A percentile compares a stretch with the other conserved stretches of the same genome.
These are phyloP conservation scores for Amphichorda felina DNA, from an alignment of 2,329 filamentous ascomycete genomes.

Conservation along the genomic window DNA sequence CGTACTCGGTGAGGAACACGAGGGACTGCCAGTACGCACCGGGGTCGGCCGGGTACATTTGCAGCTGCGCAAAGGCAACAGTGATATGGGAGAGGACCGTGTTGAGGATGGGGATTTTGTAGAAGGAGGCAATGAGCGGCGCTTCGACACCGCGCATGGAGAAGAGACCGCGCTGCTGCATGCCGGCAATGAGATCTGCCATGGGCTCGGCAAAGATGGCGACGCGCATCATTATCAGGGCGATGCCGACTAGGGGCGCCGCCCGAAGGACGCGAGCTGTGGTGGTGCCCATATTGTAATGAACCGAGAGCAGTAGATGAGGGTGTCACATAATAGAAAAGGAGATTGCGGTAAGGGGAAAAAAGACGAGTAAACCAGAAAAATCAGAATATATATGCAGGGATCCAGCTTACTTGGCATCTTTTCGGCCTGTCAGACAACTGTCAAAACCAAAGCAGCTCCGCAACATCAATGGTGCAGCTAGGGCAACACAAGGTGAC, in stretches of 20 bases:
- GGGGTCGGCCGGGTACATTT: conserved; percentile 9
- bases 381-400: too few species aligned
- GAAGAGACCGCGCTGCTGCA: conserved; percentile 3
- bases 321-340: too few species aligned
- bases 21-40: conserved; percentile 14
- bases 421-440: too few species aligned
- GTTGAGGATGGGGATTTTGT: conserved; percentile 10
- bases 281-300: too few species aligned
- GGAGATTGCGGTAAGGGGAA: too few species aligned
- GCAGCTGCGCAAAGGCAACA: conserved; percentile 11
- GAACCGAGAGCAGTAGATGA: too few species aligned
- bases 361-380: too few species aligned
- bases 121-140: conserved; percentile 8
- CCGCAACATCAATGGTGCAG: too few species aligned
- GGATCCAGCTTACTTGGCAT: too few species aligned
- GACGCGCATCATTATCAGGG: conserved; percentile 9
- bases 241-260: conserved; percentile 9
- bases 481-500: too few species aligned
- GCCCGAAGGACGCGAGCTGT: conserved; percentile 1
- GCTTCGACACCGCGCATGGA: conserved; percentile 4
- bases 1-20: conserved; percentile 14
- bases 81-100: conserved; percentile 8
- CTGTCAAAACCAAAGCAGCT: too few species aligned
- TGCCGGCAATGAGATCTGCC: conserved; percentile 4
- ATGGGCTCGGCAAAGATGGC: conserved; percentile 10